These are phyloP conservation scores for Fraxinus platypoda DNA, from an alignment of 305 asterid species.

Conservation along the genomic window DNA sequence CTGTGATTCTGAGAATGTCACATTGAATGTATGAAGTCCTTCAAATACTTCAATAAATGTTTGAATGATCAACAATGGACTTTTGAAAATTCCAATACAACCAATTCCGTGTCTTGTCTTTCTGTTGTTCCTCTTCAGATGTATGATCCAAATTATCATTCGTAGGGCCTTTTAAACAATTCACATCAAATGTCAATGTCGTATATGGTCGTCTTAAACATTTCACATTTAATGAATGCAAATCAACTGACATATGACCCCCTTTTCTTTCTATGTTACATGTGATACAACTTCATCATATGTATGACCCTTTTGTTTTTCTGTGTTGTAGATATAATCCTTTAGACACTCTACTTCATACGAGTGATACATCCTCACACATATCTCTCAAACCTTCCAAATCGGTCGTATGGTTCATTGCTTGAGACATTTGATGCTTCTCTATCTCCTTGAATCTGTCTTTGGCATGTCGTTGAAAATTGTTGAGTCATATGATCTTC, in stretches of 20 bases:
- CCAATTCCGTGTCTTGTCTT: background rate
- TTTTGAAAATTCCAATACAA: background rate
- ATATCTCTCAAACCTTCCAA: background rate
- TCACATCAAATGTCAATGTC: background rate
- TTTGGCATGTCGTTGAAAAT: background rate
- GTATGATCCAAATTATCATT: background rate
- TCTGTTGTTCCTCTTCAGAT: background rate
- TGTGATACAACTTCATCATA: background rate
- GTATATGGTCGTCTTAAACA: background rate
- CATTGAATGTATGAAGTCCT: background rate
- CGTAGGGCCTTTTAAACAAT: background rate
- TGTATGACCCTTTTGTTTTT: background rate
- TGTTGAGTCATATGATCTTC: background rate
- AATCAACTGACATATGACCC: background rate
- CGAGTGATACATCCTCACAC: background rate
- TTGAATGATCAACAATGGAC: background rate
- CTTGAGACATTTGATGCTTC: background rate
- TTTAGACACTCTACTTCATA: background rate
- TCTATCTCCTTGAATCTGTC: background rate
- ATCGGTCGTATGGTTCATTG: background rate
- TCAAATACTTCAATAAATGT: background rate
- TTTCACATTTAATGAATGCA: background rate
- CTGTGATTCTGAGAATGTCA: background rate
- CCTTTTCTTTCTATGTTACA: background rate
- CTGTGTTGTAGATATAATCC: background rate